Evolutionary conservation across 768 basidiomycete genomes (phyloP).

Genomic region (Pleurotus sapidus): DNA sequence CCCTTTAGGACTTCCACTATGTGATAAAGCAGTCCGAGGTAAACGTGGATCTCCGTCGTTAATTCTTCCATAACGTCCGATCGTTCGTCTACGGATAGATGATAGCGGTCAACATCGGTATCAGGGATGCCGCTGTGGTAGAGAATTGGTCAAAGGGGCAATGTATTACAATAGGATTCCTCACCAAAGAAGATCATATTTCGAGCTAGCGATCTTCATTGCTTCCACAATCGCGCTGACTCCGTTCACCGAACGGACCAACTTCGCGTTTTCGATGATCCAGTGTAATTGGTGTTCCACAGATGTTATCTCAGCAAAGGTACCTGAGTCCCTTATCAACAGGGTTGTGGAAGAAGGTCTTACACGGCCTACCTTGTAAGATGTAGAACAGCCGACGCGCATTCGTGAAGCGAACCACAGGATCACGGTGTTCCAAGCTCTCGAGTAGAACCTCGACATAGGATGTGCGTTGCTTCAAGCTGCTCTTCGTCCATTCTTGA

Average conservation of each 20-base stretch:
- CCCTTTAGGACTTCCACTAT: constrained; percentile 91
- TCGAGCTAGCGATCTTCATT: constrained; percentile 84
- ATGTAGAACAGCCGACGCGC: constrained; percentile 88
- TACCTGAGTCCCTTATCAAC: constrained; percentile 45
- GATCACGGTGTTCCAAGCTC: constrained; percentile 82
- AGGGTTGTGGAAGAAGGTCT: constrained; percentile 1
- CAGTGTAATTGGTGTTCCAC: constrained; percentile 95
- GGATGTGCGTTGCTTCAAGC: constrained; percentile 57
- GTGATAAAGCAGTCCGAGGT: constrained; percentile 93
- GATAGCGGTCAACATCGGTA: constrained; percentile 66
- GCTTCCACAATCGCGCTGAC: constrained; percentile 81
- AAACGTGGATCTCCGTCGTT: constrained; percentile 89
- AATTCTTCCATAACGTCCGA: constrained; percentile 86
- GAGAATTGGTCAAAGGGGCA: constrained; percentile 5
- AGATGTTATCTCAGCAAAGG: constrained; percentile 87
- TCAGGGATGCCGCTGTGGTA: constrained; percentile 68
- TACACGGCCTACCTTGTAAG: constrained; percentile 67
- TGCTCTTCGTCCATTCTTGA: constrained; percentile 75
- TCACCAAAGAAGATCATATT: constrained; percentile 82
- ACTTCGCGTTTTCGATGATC: constrained; percentile 92
- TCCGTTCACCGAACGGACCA: constrained; percentile 82
- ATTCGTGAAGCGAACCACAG: constrained; percentile 82
- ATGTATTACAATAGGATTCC: constrained; percentile 5
- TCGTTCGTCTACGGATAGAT: constrained; percentile 67
- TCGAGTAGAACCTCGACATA: constrained; percentile 83